phyloP scores from a whole-genome alignment of 2,329 filamentous ascomycete genomes.

The Pyrenophora teres region DNA sequence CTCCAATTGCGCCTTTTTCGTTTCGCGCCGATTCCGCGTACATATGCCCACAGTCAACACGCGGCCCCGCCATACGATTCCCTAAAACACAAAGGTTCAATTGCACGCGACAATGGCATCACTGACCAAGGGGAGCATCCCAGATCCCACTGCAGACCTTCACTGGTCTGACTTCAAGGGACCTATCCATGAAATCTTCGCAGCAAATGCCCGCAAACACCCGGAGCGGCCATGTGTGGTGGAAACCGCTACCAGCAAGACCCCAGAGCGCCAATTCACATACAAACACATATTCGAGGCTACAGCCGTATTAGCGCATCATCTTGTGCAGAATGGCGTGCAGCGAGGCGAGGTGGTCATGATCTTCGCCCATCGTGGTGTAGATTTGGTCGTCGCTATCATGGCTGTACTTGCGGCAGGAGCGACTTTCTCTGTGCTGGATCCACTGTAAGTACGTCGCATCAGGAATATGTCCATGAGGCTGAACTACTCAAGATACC shows the following conservation, averaged over 20 bases:
- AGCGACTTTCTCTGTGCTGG: slow-evolving; percentile 68
- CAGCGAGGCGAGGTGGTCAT: slow-evolving; percentile 86
- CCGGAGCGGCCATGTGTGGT: slow-evolving; percentile 72
- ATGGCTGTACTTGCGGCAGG: slow-evolving; percentile 73
- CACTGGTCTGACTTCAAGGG: slow-evolving; percentile 69
- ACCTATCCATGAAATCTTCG: slow-evolving; percentile 73
- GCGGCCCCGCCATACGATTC: slow-evolving; percentile 20
- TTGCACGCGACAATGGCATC: slow-evolving; percentile 38
- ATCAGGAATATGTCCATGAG: background rate
- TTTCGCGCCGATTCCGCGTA: slow-evolving; percentile 1
- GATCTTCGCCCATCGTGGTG: slow-evolving; percentile 83
- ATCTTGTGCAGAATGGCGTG: slow-evolving; percentile 74
- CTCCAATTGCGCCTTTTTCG: slow-evolving; percentile 4
- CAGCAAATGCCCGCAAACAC: slow-evolving; percentile 66
- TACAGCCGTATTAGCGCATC: slow-evolving; percentile 78
- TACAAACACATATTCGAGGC: slow-evolving; percentile 87
- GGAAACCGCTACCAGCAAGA: slow-evolving; percentile 61
- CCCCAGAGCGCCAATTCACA: slow-evolving; percentile 70
- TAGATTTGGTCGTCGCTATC: slow-evolving; percentile 75
- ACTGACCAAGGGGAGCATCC: slow-evolving; percentile 47
- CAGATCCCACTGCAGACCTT: slow-evolving; percentile 70
- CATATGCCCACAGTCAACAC: slow-evolving; percentile 14
- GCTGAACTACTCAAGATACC: slow-evolving; percentile 62
- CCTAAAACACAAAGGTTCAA: slow-evolving; percentile 14
- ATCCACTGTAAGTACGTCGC: slow-evolving; percentile 67